Base-by-base conservation (phyloP, 768 basidiomycete genomes). In the Amylocystis lapponica region DNA sequence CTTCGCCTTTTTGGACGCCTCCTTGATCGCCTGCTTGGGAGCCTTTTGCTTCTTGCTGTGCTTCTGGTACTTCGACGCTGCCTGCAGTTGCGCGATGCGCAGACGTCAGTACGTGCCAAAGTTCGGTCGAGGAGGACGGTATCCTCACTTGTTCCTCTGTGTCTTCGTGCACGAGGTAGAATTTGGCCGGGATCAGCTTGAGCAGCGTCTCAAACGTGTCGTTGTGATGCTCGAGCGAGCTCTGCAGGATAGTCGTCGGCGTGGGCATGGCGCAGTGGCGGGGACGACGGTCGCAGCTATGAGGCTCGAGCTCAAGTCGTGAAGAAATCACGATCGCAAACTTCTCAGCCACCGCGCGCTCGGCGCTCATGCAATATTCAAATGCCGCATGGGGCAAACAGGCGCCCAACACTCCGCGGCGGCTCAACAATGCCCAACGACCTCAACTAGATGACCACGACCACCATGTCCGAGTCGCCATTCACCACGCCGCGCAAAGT, bases 1-100 rank as follows among this genome's bases (percentile, higher is more conserved):
- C 60, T 85, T 89, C 0, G 90, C 90, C 55, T 90, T 92, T 64
- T 86, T 90, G 10, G 86, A 80, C 1, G 83, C 86, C 62, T 94
- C 90, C 59, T 95, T 92, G 27, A 89, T 71, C 32, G 82, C 83
- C 56, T 94, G 91, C 57, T 89, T 92, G 2, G 84, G 77, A 19
- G 83, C 77, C 75, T 74, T 52, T 36, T 59, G 57, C 52, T 90
- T 87, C 66, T 90, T 94, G 65, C 81, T 92, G 63, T 92, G 83
- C 61, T 90, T 90, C 51, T 86, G 84, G 58, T 81, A 90, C 61
- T 82, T 90, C 19, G 76, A 79, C 5, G 75, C 68, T 34, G 67
- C 63, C 79, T 79, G 43, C 25, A n/a, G n/a, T n/a, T n/a, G 33
- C 47, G 25, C 14, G 30, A 22, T 19, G 36, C 23, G 33, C 16